A percentile compares a stretch with the other conserved stretches of the same genome.
Evolutionary conservation across 805 yeast genomes (phyloP).

Genomic region (Maudiozyma saulgeensis): DNA sequence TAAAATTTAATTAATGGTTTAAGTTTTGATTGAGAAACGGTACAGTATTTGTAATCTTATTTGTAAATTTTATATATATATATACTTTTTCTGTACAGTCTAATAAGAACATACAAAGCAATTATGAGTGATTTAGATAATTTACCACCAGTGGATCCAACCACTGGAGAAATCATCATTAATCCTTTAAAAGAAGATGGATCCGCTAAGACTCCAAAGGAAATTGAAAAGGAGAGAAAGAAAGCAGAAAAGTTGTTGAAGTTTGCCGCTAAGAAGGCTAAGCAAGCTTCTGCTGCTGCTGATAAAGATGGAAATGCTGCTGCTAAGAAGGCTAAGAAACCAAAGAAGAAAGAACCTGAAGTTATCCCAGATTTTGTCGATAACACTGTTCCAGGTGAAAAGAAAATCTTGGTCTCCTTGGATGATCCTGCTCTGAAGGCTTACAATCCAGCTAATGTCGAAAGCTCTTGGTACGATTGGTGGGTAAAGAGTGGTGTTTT

Average conservation of each 20-base stretch:
- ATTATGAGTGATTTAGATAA: slow-evolving; percentile 25
- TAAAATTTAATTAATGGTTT: too few relatives aligned
- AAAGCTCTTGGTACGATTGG: slow-evolving; percentile 96
- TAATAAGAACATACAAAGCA: neutral
- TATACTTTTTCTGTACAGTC: neutral
- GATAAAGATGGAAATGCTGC: slow-evolving; percentile 42
- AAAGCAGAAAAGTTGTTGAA: slow-evolving; percentile 82
- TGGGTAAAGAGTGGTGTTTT: slow-evolving; percentile 86
- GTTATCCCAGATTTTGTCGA: slow-evolving; percentile 82
- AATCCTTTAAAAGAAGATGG: slow-evolving; percentile 32
- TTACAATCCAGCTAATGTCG: slow-evolving; percentile 85
- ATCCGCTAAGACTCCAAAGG: slow-evolving; percentile 63
- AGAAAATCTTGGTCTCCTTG: slow-evolving; percentile 75
- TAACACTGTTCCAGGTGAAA: slow-evolving; percentile 77
- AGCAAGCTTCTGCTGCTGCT: slow-evolving; percentile 29
- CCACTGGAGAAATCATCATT: slow-evolving; percentile 30
- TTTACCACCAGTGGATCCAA: slow-evolving; percentile 30
- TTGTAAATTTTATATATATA: too few relatives aligned
- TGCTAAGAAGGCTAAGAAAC: slow-evolving; percentile 44
- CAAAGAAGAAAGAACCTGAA: slow-evolving; percentile 59
- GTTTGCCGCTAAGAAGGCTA: slow-evolving; percentile 74
- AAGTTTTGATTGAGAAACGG: too few relatives aligned
- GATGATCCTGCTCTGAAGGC: slow-evolving; percentile 93
- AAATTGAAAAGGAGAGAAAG: slow-evolving; percentile 77
- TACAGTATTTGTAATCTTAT: too few relatives aligned